A percentile compares a stretch with the other conserved stretches of the same genome.
These are phyloP conservation scores for Sungouiozyma intestinalis DNA, from an alignment of 805 yeast species.

Conservation along the genomic window DNA sequence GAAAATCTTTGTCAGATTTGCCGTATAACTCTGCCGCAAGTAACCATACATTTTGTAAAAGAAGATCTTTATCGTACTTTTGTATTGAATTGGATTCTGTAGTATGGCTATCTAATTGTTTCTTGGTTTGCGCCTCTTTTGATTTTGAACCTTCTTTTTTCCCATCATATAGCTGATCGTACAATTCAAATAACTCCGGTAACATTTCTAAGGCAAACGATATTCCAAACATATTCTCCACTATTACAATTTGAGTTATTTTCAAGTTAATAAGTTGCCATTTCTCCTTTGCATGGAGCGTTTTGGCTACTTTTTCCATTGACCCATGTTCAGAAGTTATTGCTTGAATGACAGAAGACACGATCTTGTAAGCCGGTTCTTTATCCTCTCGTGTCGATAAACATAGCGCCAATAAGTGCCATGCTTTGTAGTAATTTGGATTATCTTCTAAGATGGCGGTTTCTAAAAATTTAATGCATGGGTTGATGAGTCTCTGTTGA, in stretches of 20 bases:
- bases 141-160: slow-evolving; percentile 2
- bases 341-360: slow-evolving; percentile 41
- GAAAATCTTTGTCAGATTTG: slow-evolving; percentile 29
- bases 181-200: slow-evolving; percentile 55
- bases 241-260: slow-evolving; percentile 62
- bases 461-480: slow-evolving; percentile 39
- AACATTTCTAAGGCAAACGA: slow-evolving; percentile 50
- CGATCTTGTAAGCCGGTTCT: slow-evolving; percentile 45
- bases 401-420: slow-evolving; percentile 60
- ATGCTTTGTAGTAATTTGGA: slow-evolving; percentile 48
- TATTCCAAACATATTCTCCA: slow-evolving; percentile 50
- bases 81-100: slow-evolving; percentile 1
- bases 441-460: slow-evolving; percentile 36
- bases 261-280: slow-evolving; percentile 56
- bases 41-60: slow-evolving; percentile 61
- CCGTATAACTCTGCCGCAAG: slow-evolving; percentile 59
- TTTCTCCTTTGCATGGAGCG: slow-evolving; percentile 15
- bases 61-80: slow-evolving; percentile 25
- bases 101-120: too few relatives aligned
- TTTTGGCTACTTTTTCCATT: slow-evolving; percentile 7
- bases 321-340: slow-evolving; percentile 25
- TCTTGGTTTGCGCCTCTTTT: too few relatives aligned
- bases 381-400: slow-evolving; percentile 50
- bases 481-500: slow-evolving; percentile 32
- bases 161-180: slow-evolving; percentile 36